Percentiles rank a stretch among this genome's conserved stretches.
These are phyloP conservation scores for Nicotiana sylvestris DNA, from an alignment of 257 asterid species.

Conservation along the genomic window DNA sequence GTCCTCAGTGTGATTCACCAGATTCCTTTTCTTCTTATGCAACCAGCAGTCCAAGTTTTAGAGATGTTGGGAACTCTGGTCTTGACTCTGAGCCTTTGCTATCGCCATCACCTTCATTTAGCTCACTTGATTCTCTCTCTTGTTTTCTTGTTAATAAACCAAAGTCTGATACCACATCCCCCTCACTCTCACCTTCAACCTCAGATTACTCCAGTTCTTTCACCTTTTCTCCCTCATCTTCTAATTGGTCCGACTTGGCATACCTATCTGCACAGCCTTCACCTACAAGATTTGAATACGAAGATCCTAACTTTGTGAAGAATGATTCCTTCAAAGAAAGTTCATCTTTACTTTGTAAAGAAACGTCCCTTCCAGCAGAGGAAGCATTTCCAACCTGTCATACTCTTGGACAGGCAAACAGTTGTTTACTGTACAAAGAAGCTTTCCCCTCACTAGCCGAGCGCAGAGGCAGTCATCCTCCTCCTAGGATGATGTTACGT, in stretches of 20 bases:
- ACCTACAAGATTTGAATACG: slow-evolving; percentile 36
- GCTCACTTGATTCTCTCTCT: slow-evolving; percentile 55
- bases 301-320: slow-evolving; percentile 27
- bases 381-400: slow-evolving; percentile 25
- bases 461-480: slow-evolving; percentile 41
- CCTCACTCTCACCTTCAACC: slow-evolving; percentile 74
- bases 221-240: slow-evolving; percentile 82
- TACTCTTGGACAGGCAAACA: slow-evolving; percentile 21
- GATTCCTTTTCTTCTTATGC: slow-evolving; percentile 44
- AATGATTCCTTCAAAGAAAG: slow-evolving; percentile 25
- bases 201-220: slow-evolving; percentile 77
- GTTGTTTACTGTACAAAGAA: slow-evolving; percentile 31
- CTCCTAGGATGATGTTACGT: slow-evolving; percentile 45
- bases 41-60: slow-evolving; percentile 38
- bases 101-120: slow-evolving; percentile 49
- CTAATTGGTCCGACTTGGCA: slow-evolving; percentile 80
- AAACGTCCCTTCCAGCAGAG: slow-evolving; percentile 25
- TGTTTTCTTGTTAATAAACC: slow-evolving; percentile 44
- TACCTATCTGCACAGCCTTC: slow-evolving; percentile 67
- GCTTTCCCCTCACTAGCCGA: slow-evolving; percentile 41
- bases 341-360: slow-evolving; percentile 27
- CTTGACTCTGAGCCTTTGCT: slow-evolving; percentile 31
- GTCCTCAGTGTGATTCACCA: slow-evolving; percentile 36
- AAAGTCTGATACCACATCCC: slow-evolving; percentile 52
- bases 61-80: slow-evolving; percentile 28